Evolutionary conservation across 192 early-diverging fungal species (phyloP).

Genomic region (Cladochytrium replicatum): DNA sequence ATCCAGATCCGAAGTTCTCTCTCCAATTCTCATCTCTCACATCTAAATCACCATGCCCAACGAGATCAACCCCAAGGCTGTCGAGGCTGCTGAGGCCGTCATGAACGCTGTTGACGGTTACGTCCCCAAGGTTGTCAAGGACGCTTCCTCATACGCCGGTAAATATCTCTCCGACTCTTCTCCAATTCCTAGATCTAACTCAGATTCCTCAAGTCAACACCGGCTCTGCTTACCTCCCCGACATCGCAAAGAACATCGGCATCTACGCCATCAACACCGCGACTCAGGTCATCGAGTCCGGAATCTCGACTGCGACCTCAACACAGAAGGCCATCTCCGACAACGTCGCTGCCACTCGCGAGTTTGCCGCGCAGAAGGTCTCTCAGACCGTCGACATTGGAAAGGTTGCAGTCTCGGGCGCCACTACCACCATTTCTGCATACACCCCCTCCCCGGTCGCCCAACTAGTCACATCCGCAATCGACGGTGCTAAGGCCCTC

Average conservation of each 20-base stretch:
- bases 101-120: slow-evolving; percentile 31
- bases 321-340: slow-evolving; percentile 10
- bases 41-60: too few relatives aligned
- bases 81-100: slow-evolving; percentile 14
- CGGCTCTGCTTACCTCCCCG: too few relatives aligned
- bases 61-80: too few relatives aligned
- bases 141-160: too few relatives aligned
- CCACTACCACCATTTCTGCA: slow-evolving; percentile 41
- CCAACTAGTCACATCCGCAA: slow-evolving; percentile 21
- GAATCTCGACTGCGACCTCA: slow-evolving; percentile 4
- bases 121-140: slow-evolving; percentile 35
- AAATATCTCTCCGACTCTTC: too few relatives aligned
- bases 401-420: slow-evolving; percentile 28
- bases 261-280: slow-evolving; percentile 9
- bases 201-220: too few relatives aligned
- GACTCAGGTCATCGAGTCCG: slow-evolving; percentile 8
- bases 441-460: slow-evolving; percentile 38
- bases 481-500: slow-evolving; percentile 24
- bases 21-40: too few relatives aligned
- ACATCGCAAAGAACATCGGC: slow-evolving; percentile 30
- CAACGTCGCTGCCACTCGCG: slow-evolving; percentile 20
- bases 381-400: slow-evolving; percentile 18
- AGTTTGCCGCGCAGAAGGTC: slow-evolving; percentile 26
- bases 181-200: too few relatives aligned
- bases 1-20: too few relatives aligned